These are phyloP conservation scores for Aureobasidium vineae DNA, from an alignment of 2,329 filamentous ascomycete species.

Conservation along the genomic window DNA sequence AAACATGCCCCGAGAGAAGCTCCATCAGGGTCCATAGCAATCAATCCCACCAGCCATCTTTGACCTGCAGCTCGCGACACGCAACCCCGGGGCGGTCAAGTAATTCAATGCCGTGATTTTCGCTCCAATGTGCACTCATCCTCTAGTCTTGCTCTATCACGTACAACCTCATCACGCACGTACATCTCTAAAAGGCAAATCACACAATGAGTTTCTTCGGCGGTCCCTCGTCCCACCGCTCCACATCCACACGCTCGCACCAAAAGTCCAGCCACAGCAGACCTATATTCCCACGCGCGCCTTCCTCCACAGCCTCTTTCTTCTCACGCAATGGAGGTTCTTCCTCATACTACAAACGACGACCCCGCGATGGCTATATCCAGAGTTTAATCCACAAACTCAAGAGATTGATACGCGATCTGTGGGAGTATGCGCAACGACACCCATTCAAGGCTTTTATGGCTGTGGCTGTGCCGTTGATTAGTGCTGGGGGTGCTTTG, in stretches of 20 bases:
- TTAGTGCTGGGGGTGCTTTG: constrained; percentile 74
- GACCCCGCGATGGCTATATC: constrained; percentile 75
- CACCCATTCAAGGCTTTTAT: constrained; percentile 90
- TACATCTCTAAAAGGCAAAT: no score
- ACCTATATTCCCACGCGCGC: constrained; percentile 23
- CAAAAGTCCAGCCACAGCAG: background rate
- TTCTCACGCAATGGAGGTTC: constrained; percentile 39
- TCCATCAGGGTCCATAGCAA: constrained; percentile 2
- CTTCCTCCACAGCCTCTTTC: constrained; percentile 16
- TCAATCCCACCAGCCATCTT: constrained; percentile 15
- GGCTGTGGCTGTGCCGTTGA: constrained; percentile 78
- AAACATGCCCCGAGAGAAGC: constrained; percentile 8
- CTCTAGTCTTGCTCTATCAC: background rate
- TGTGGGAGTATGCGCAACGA: constrained; percentile 75
- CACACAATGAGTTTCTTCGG: constrained; percentile 26
- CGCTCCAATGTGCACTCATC: background rate
- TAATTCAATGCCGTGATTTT: background rate
- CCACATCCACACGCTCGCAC: constrained; percentile 2
- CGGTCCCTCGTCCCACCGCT: constrained; percentile 19
- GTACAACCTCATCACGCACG: background rate
- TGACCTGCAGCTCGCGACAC: background rate
- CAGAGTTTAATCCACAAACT: constrained; percentile 71
- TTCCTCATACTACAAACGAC: constrained; percentile 73
- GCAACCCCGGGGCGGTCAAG: background rate
- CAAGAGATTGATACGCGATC: constrained; percentile 73